Conservation (phyloP, 441 rosid genomes). For the Eruca vesicaria region DNA sequence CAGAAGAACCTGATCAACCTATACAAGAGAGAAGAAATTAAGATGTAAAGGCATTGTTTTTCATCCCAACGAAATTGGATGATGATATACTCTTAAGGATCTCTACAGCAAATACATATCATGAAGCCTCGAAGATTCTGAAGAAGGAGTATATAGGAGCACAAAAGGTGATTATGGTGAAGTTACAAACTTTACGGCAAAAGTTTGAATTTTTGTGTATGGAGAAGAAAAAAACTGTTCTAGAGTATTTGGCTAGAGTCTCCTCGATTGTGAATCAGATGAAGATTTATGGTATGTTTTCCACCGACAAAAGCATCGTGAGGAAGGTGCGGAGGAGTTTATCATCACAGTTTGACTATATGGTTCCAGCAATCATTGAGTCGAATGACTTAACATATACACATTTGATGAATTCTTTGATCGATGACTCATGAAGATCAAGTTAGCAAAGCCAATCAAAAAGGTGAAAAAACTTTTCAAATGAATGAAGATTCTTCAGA, state of each 20-base stretch:
- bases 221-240: not conserved
- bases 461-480: no score
- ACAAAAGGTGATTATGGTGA: not conserved
- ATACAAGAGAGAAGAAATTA: not conserved
- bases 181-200: not conserved
- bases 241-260: conserved; percentile 4
- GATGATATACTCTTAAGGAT: not conserved
- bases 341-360: not conserved
- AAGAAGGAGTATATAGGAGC: not conserved
- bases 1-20: no score
- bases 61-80: not conserved
- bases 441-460: not conserved
- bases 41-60: not conserved
- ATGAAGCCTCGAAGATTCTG: not conserved
- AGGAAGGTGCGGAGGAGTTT: not conserved
- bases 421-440: not conserved
- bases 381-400: not conserved
- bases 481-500: no score
- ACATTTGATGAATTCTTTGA: conserved; percentile 10
- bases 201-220: no score
- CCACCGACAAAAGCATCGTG: not conserved
- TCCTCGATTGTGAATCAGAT: not conserved
- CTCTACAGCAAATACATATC: not conserved
- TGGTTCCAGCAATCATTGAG: not conserved
- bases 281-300: not conserved